Evolutionary conservation across 2,329 filamentous ascomycete genomes (phyloP).

Genomic region (Parastagonospora nodorum): DNA sequence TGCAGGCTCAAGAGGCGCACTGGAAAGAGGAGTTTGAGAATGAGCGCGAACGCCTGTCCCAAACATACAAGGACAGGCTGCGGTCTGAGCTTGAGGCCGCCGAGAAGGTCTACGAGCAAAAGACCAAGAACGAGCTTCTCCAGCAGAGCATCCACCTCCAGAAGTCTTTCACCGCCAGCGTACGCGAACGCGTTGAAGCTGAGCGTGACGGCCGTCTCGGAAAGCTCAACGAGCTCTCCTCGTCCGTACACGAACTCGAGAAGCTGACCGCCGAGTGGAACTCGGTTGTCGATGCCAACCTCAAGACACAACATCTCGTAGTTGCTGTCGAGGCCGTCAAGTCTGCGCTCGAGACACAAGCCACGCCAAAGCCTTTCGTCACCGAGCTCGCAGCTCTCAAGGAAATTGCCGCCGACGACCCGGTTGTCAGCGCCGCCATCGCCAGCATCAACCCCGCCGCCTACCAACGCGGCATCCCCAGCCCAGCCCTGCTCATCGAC

Average conservation of each 20-base stretch:
- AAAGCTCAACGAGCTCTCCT: constrained; percentile 79
- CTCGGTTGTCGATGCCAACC: constrained; percentile 83
- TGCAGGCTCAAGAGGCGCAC: constrained; percentile 77
- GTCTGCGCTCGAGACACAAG: constrained; percentile 75
- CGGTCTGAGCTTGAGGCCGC: constrained; percentile 79
- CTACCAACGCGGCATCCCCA: constrained; percentile 90
- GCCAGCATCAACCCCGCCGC: constrained; percentile 93
- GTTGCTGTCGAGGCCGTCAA: constrained; percentile 94
- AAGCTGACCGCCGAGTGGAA: constrained; percentile 89
- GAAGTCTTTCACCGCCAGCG: constrained; percentile 77
- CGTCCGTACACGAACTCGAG: constrained; percentile 81
- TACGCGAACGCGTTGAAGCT: constrained; percentile 80
- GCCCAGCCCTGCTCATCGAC: constrained; percentile 84
- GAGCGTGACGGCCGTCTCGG: constrained; percentile 87
- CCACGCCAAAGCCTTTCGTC: constrained; percentile 82
- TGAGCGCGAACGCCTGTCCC: constrained; percentile 79
- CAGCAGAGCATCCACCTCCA: constrained; percentile 91
- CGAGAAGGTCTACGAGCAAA: constrained; percentile 79
- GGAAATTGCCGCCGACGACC: constrained; percentile 82
- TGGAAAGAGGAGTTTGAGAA: constrained; percentile 88
- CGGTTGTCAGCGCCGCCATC: constrained; percentile 90
- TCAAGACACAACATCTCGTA: constrained; percentile 94
- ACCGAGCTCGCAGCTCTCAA: constrained; percentile 92
- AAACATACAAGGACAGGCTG: constrained; percentile 79
- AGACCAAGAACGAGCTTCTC: constrained; percentile 80